phyloP scores from a whole-genome alignment of 2,329 filamentous ascomycete species.

The Paecilomyces variotii region DNA sequence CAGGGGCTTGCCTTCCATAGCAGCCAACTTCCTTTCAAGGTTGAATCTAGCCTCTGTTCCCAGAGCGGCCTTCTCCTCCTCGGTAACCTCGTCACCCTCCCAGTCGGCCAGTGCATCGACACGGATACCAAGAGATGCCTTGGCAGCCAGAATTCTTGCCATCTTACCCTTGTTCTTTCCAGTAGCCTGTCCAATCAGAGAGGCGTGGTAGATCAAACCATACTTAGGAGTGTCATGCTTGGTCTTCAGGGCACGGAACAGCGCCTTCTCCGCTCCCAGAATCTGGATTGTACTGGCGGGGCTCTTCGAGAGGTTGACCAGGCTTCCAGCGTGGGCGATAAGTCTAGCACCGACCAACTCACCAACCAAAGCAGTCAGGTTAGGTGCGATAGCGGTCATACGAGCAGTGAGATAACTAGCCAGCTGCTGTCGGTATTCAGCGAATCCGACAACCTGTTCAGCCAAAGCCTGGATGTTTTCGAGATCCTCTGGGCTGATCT shows the following conservation, averaged over 20 bases:
- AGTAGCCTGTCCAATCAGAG: constrained; percentile 90
- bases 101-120: constrained; percentile 82
- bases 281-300: constrained; percentile 96
- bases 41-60: constrained; percentile 54
- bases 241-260: constrained; percentile 97
- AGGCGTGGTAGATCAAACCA: constrained; percentile 86
- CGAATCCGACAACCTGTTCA: constrained; percentile 86
- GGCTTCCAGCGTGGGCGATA: constrained; percentile 87
- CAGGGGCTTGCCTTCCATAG: constrained; percentile 82
- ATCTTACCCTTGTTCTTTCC: constrained; percentile 99
- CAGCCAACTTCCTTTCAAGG: constrained; percentile 42
- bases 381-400: constrained; percentile 95
- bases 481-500: constrained; percentile 87
- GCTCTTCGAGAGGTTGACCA: constrained; percentile 91
- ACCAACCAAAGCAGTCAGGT: constrained; percentile 85
- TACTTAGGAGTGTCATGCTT: constrained; percentile 99
- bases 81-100: constrained; percentile 65
- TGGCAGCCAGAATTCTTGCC: constrained; percentile 88
- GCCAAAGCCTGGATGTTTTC: constrained; percentile 88
- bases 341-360: constrained; percentile 90
- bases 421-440: constrained; percentile 81
- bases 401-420: constrained; percentile 82
- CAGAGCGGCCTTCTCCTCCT: constrained; percentile 79
- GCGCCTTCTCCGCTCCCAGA: constrained; percentile 93
- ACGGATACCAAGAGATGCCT: constrained; percentile 85